Evolutionary conservation across 306 rosid species (phyloP).

Genomic region (Dalbergia cochinchinensis): DNA sequence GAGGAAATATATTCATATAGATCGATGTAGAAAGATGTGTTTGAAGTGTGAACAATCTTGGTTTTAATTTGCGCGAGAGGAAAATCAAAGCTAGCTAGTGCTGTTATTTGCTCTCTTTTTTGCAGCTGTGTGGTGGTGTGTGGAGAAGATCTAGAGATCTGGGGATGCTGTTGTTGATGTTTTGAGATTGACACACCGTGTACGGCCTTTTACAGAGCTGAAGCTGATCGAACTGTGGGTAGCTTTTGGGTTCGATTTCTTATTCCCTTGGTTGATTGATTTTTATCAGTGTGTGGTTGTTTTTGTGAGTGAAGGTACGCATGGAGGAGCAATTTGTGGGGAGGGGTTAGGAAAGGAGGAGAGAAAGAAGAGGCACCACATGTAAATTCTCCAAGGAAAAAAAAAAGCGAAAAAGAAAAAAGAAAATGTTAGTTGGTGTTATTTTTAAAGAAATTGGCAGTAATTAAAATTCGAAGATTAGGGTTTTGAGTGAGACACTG

Average conservation of each 20-base stretch:
- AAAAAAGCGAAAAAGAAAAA: not conserved
- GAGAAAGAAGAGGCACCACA: conserved; percentile 36
- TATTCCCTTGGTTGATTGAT: conserved; percentile 11
- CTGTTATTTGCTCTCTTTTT: conserved; percentile 30
- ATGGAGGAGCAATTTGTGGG: conserved; percentile 42
- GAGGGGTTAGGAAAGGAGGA: not conserved
- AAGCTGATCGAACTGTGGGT: conserved; percentile 36
- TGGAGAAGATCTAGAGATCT: conserved; percentile 27
- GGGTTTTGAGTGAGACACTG: conserved; percentile 62
- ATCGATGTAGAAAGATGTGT: not conserved
- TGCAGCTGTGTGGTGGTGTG: conserved; percentile 18
- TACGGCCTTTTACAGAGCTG: conserved; percentile 31
- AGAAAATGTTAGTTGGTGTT: conserved; percentile 37
- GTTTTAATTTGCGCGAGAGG: not conserved
- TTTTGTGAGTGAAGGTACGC: conserved; percentile 45
- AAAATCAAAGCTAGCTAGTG: not conserved
- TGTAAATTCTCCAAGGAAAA: conserved; percentile 29
- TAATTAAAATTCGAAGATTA: conserved; percentile 45
- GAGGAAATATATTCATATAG: no score
- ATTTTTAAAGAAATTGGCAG: conserved; percentile 26
- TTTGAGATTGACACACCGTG: conserved; percentile 28
- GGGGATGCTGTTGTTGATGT: conserved; percentile 32
- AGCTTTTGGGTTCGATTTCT: conserved; percentile 24
- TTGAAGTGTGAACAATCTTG: not conserved
- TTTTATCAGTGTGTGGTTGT: conserved; percentile 38